Percentiles rank a stretch among this genome's conserved stretches.
These are phyloP conservation scores for Hypericum perforatum DNA, from an alignment of 345 rosid species.

Conservation along the genomic window DNA sequence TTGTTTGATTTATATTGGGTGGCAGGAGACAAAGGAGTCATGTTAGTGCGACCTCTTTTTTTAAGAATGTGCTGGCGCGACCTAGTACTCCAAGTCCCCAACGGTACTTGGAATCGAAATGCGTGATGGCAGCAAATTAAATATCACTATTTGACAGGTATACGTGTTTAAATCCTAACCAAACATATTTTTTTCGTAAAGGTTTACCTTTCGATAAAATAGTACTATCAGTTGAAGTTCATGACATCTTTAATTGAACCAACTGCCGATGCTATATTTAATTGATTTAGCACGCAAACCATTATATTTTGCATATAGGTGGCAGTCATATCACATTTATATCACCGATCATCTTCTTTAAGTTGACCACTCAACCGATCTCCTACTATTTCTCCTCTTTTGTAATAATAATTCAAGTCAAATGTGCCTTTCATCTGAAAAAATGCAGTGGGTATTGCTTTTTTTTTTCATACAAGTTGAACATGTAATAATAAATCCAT, in stretches of 20 bases:
- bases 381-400: not conserved
- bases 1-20: constrained; percentile 25
- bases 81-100: no score
- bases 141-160: no score
- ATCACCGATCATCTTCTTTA: constrained; percentile 19
- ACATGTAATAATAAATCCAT: no score
- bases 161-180: no score
- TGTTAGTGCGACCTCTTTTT: constrained; percentile 23
- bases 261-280: constrained; percentile 9
- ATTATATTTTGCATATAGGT: constrained; percentile 1
- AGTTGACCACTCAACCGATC: constrained; percentile 23
- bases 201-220: no score
- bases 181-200: no score
- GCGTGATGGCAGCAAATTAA: no score
- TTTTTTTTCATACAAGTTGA: no score
- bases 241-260: constrained; percentile 4
- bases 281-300: constrained; percentile 10
- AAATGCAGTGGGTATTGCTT: constrained; percentile 12
- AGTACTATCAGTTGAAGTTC: constrained; percentile 1
- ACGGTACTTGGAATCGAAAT: no score
- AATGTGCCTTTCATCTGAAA: constrained; percentile 5
- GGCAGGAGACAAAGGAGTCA: constrained; percentile 8
- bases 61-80: constrained; percentile 13
- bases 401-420: constrained; percentile 9
- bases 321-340: constrained; percentile 5